Base-by-base conservation (phyloP, 2,329 filamentous ascomycete species). In the Hortaea sp. region DNA sequence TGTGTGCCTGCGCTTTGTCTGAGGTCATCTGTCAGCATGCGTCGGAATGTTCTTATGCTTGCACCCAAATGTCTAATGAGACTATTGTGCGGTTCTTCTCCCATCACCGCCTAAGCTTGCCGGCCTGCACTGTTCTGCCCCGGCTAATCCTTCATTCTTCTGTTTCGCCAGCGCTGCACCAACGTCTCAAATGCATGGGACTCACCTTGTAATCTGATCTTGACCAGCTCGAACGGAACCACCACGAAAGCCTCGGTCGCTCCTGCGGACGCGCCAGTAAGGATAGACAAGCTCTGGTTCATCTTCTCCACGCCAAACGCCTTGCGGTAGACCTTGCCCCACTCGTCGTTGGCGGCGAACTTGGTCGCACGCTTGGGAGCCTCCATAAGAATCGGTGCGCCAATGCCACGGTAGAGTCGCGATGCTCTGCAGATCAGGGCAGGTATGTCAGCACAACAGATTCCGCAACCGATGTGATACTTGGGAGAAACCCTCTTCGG, bases 281-380 rank as follows among this genome's bases (percentile, higher is more conserved):
- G 79, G 55, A 95, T 79, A 27, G 92, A 94, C 49, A 98, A 79
- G 1, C 81, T 79, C 71, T 98, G 92, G 63, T 78, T 97, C 82
- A 94, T 92, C 73, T 95, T 86, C 47, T 79, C 69, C 46, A 84
- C 76, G 55, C 86, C 88, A 65, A 98, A 97, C 43, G 84, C 66
- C 57, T 84, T 84, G 64, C 88, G 85, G 75, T 94, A 98, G 70
- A 95, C 78, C 69, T 88, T 81, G 61, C 92, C 92, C 92, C 92
- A 98, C 67, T 90, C 87, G 67, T 98, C 92, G 71, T 98, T 98
- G 70, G 92, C 92, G 41, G 92, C 90, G 70, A 98, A 98, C 70
- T 98, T 98, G 73, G 88, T 97, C 39, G 90, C 90, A 71, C 74
- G 81, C 79, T 95, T 95, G 69, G 86, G 83, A 47, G 89, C 89